phyloP scores from a whole-genome alignment of 345 rosid genomes.

The Aquilaria yunnanensis region DNA sequence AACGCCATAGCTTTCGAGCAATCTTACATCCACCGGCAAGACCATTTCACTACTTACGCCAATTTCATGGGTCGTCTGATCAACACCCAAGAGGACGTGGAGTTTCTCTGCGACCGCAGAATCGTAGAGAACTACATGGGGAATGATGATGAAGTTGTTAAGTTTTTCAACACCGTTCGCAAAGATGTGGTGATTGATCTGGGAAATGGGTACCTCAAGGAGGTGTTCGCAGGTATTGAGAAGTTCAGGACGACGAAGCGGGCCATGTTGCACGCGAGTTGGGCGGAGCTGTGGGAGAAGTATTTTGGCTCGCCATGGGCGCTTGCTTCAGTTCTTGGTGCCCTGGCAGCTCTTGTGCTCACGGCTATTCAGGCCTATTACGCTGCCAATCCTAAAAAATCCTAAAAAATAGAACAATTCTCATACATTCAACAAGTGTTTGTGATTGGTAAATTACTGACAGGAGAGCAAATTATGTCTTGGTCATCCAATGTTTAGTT shows the following conservation, averaged over 20 bases:
- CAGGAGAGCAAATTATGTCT: no score
- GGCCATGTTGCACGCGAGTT: constrained; percentile 49
- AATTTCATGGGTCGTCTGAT: constrained; percentile 59
- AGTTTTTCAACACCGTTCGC: constrained; percentile 51
- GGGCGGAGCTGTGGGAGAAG: constrained; percentile 64
- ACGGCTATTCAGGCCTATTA: constrained; percentile 51
- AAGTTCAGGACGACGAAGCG: constrained; percentile 38
- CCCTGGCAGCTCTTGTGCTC: constrained; percentile 49
- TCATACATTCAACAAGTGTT: no score
- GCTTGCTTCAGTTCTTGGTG: constrained; percentile 65
- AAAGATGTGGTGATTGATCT: constrained; percentile 74
- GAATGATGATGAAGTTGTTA: constrained; percentile 56
- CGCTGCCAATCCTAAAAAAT: constrained; percentile 32
- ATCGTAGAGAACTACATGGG: constrained; percentile 71
- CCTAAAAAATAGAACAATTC: neutral
- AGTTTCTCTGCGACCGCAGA: constrained; percentile 44
- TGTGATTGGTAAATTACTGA: no score
- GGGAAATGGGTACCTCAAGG: constrained; percentile 37
- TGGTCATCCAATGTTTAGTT: no score
- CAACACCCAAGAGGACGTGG: constrained; percentile 58
- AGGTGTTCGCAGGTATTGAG: constrained; percentile 48
- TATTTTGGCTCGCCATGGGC: constrained; percentile 87
- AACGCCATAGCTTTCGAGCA: constrained; percentile 86
- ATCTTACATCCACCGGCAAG: constrained; percentile 47
- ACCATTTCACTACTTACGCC: constrained; percentile 67